Conservation (phyloP, 805 yeast genomes). For the Martiniozyma abietophila region DNA sequence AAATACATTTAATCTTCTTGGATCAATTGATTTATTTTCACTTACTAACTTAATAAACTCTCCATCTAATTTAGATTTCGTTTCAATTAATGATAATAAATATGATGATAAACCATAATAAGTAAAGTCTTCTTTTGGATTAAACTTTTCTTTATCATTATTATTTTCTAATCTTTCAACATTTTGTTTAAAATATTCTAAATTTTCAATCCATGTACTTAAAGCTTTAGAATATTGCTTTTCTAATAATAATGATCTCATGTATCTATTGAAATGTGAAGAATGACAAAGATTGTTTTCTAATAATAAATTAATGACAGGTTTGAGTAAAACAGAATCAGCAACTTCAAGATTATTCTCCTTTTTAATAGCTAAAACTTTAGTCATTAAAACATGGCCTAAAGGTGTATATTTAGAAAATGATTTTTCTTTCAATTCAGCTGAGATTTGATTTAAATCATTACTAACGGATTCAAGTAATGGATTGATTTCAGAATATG, state of each 20-base stretch:
- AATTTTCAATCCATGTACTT: conserved; percentile 21
- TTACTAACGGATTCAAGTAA: too few species aligned
- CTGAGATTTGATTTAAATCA: too few species aligned
- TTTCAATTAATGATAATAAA: conserved; percentile 15
- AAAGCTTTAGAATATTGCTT: conserved; percentile 20
- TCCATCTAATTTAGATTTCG: conserved; percentile 12
- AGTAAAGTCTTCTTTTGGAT: conserved; percentile 8
- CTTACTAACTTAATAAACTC: conserved; percentile 18
- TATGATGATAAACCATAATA: conserved; percentile 14
- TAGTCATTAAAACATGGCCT: conserved; percentile 8
- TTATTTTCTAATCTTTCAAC: conserved; percentile 11
- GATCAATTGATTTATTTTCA: background rate
- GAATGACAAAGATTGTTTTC: conserved; percentile 17
- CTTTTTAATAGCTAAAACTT: conserved; percentile 7
- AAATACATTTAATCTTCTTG: background rate
- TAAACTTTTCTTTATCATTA: conserved; percentile 1
- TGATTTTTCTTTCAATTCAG: too few species aligned
- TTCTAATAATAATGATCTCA: conserved; percentile 18
- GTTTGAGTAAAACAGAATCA: conserved; percentile 17
- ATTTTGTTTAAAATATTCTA: conserved; percentile 19
- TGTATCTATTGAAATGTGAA: conserved; percentile 21
- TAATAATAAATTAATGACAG: conserved; percentile 15
- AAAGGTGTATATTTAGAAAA: too few species aligned
- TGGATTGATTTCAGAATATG: too few species aligned
- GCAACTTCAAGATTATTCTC: conserved; percentile 13